phyloP scores from a whole-genome alignment of 495 filamentous ascomycete species.

The Penicillium chermesinum region DNA sequence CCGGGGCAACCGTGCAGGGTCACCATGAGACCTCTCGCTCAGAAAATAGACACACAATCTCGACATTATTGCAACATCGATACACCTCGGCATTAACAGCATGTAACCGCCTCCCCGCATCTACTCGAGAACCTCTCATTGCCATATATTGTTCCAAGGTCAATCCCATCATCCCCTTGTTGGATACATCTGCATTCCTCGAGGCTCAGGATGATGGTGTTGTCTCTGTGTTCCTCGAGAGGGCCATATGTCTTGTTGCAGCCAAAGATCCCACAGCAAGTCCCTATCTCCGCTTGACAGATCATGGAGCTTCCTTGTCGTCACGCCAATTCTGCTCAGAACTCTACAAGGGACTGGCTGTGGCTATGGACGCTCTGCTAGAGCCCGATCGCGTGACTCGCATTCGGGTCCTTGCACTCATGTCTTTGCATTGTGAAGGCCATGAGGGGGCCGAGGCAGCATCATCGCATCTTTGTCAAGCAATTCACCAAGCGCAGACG shows the following conservation, averaged over 20 bases:
- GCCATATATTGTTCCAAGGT: conserved; percentile 31
- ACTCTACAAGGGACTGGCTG: conserved; percentile 34
- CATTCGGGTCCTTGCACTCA: conserved; percentile 41
- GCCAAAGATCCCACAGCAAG: conserved; percentile 36
- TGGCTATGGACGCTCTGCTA: conserved; percentile 36
- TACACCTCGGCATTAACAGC: conserved; percentile 27
- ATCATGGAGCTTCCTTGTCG: conserved; percentile 19
- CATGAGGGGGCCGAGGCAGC: conserved; percentile 43
- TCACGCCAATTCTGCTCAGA: conserved; percentile 33
- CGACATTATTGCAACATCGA: conserved; percentile 25
- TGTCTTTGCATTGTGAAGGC: conserved; percentile 43
- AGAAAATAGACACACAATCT: conserved; percentile 12
- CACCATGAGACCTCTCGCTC: neutral
- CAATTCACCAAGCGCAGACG: conserved; percentile 59
- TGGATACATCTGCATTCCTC: conserved; percentile 29
- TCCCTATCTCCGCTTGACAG: conserved; percentile 27
- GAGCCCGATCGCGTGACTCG: conserved; percentile 40
- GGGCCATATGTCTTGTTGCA: conserved; percentile 42
- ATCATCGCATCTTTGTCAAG: conserved; percentile 41
- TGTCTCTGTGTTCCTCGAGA: conserved; percentile 34
- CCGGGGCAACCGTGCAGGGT: neutral
- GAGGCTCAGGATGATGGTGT: conserved; percentile 15
- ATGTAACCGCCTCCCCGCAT: conserved; percentile 23
- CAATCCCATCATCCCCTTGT: conserved; percentile 33
- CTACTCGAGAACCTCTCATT: conserved; percentile 23